phyloP scores from a whole-genome alignment of 345 rosid genomes.

The Citrus trifoliata region DNA sequence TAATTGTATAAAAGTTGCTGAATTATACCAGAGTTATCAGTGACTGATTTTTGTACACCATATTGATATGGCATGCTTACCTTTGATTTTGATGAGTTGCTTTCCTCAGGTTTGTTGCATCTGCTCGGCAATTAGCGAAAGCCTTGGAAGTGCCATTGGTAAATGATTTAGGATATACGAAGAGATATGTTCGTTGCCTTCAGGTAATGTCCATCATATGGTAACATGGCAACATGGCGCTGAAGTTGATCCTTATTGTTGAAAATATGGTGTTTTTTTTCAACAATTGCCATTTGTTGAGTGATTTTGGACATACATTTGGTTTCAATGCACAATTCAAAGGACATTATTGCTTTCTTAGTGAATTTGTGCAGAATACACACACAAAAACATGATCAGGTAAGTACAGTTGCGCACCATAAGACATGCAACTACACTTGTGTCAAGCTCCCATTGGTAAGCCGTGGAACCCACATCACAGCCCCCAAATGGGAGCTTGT shows the following conservation, averaged over 20 bases:
- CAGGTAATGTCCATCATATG: constrained; percentile 51
- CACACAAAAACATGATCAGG: no score
- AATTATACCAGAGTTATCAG: background rate
- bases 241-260: background rate
- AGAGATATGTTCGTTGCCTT: constrained; percentile 96
- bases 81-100: constrained; percentile 14
- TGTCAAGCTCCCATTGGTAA: no score
- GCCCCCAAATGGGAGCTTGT: no score
- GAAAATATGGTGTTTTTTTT: background rate
- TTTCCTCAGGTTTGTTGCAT: constrained; percentile 77
- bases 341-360: background rate
- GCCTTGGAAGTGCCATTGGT: constrained; percentile 96
- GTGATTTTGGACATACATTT: background rate
- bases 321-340: background rate
- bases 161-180: constrained; percentile 97
- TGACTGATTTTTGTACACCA: background rate
- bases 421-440: no score
- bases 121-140: constrained; percentile 97
- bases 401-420: no score
- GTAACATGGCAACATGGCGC: background rate
- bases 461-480: no score
- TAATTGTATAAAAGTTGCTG: background rate
- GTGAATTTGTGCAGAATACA: background rate
- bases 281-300: background rate
- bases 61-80: background rate